Evolutionary conservation across 1,139 yeast genomes (phyloP), one percentile per base, ranked within the genome.

Genomic region (Yamadazyma mexicana): DNA sequence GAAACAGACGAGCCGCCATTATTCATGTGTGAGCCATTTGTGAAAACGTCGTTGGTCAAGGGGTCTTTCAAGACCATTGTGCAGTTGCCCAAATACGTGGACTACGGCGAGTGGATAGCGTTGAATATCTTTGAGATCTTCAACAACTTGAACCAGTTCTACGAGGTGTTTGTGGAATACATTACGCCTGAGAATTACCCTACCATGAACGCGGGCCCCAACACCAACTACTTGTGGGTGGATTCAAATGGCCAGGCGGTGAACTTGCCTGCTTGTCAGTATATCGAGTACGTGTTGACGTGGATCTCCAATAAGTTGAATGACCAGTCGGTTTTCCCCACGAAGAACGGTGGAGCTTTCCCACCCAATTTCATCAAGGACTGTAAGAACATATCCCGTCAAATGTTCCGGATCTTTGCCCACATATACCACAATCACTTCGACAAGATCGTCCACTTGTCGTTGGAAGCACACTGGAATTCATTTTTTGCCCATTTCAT

Each of bases 31-130:
- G 96, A 91, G 51, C 98, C 98, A 11, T 94, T 87, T 62, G 94
- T 91, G 5, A 83, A 91, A 46, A 87, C 97, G 0, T 95, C 98
- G 0, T 70, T 92, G 34, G 98, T 94, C 25, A 92, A 92, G 56
- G 99, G 99, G n/a, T 87, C 96, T 1, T 94, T 89, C 68, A 89
- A 87, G 55, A 91, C 98, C 1, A 92, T 92, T 48, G 98, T 92
- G 1, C 96, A 87, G 59, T 73, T 88, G 23, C 98, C 99, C 17
- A 88, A 87, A 58, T 92, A 91, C 56, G 98, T 94, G 17, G 98
- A 94, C 56, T 75, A 79, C 46, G 87, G 91, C 38, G 99, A 92
- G 61, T 92, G 99, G 99, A 73, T 92, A 17, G 97, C 98, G 1
- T 74, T 94, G 39, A 92, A 91, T 58, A 81, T 88, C 9, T 91